These are phyloP conservation scores for Dactylellina sp. DNA, from an alignment of 2,329 filamentous ascomycete species.

Conservation along the genomic window DNA sequence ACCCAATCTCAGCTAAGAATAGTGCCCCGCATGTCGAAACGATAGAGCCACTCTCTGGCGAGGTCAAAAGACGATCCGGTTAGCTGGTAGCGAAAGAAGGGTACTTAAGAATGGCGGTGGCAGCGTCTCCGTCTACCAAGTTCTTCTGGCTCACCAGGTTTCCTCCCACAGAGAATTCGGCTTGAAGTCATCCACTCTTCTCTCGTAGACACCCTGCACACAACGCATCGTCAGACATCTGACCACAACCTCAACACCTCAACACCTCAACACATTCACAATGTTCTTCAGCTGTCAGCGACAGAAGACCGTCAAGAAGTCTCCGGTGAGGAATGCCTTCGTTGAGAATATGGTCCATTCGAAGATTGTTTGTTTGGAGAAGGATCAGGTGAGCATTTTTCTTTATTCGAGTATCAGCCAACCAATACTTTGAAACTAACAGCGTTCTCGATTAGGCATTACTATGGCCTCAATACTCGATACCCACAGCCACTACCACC, in stretches of 20 bases:
- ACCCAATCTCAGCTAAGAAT: constrained; percentile 51
- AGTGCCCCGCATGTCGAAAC: constrained; percentile 30
- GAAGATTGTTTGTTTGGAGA: constrained; percentile 52
- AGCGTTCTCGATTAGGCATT: constrained; percentile 18
- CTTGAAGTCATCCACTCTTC: constrained; percentile 12
- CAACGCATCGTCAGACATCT: constrained; percentile 8
- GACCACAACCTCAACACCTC: constrained; percentile 34
- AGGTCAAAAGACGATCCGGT: neutral
- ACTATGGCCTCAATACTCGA: constrained; percentile 47
- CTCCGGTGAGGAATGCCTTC: constrained; percentile 32
- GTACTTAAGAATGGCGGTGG: constrained; percentile 31
- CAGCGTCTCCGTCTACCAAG: constrained; percentile 1
- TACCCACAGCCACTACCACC: constrained; percentile 31
- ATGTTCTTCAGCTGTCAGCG: constrained; percentile 47
- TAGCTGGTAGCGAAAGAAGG: neutral
- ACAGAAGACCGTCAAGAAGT: constrained; percentile 12
- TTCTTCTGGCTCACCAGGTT: constrained; percentile 31
- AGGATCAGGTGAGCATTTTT: constrained; percentile 29
- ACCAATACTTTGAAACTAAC: neutral
- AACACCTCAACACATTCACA: constrained; percentile 22
- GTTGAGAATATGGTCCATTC: constrained; percentile 37
- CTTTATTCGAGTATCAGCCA: neutral
- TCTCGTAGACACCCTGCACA: too few species aligned
- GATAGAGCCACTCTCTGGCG: neutral
- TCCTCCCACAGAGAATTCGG: constrained; percentile 19